Conservation (phyloP, 495 filamentous ascomycete species). For the Penicillium daleae region DNA sequence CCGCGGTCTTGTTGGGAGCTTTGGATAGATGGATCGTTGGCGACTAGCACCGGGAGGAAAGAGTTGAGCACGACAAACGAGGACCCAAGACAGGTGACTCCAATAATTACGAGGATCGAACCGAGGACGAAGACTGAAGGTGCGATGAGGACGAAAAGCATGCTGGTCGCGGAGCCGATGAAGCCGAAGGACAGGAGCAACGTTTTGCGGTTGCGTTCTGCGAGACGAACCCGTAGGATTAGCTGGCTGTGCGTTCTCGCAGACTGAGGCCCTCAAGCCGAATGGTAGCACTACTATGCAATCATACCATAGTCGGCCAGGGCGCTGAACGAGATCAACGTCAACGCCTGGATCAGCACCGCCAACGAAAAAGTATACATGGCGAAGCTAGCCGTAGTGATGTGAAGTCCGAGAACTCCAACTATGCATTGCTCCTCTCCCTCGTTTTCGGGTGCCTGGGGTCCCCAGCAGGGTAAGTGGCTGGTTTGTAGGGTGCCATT, state of each 20-base stretch:
- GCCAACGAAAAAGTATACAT: slow-evolving; percentile 60
- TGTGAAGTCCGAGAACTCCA: slow-evolving; percentile 44
- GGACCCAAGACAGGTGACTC: slow-evolving; percentile 70
- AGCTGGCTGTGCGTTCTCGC: background rate
- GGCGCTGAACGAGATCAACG: slow-evolving; percentile 55
- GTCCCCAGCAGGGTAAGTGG: slow-evolving; percentile 44
- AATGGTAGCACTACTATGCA: too few species aligned
- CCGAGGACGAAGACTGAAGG: slow-evolving; percentile 74
- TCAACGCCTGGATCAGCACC: slow-evolving; percentile 57
- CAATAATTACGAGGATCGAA: slow-evolving; percentile 75
- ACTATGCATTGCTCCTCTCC: slow-evolving; percentile 50
- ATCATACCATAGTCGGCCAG: slow-evolving; percentile 57
- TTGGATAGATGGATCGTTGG: slow-evolving; percentile 48
- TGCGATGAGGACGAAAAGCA: slow-evolving; percentile 80
- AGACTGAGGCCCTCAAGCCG: too few species aligned
- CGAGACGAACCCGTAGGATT: slow-evolving; percentile 9
- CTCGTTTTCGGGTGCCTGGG: slow-evolving; percentile 23
- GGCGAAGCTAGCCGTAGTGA: slow-evolving; percentile 58
- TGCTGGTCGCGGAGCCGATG: slow-evolving; percentile 74
- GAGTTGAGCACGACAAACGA: slow-evolving; percentile 58
- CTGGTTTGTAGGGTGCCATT: slow-evolving; percentile 71
- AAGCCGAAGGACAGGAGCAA: slow-evolving; percentile 79
- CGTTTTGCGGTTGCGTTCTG: slow-evolving; percentile 62
- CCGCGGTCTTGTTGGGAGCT: slow-evolving; percentile 24
- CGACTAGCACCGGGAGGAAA: slow-evolving; percentile 54